These are phyloP conservation scores for Nicotiana tomentosiformis DNA, from an alignment of 257 asterid species.

Conservation along the genomic window DNA sequence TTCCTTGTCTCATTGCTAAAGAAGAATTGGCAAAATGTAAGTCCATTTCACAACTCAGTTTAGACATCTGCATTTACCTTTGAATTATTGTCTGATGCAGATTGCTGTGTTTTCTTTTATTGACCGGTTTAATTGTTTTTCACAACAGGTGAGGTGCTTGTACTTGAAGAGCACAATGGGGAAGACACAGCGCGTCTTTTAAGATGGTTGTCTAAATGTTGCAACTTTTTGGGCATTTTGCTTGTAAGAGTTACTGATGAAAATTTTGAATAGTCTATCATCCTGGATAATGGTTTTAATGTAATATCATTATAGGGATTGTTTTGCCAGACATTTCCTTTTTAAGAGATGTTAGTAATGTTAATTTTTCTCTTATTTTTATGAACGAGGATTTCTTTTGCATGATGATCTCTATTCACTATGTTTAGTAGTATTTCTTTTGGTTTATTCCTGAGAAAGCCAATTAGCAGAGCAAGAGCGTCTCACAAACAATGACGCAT, in stretches of 20 bases:
- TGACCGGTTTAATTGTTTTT: background rate
- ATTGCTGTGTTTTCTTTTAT: background rate
- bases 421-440: background rate
- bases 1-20: conserved; percentile 13
- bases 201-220: background rate
- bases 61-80: background rate
- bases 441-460: background rate
- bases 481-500: background rate
- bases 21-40: conserved; percentile 21
- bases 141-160: conserved; percentile 21
- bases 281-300: background rate
- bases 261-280: background rate
- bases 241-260: background rate
- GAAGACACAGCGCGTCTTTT: conserved; percentile 17
- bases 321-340: background rate
- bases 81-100: background rate
- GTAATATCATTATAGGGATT: background rate
- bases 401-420: background rate
- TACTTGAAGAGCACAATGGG: conserved; percentile 28
- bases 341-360: background rate
- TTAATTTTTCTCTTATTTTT: background rate
- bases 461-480: background rate
- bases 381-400: background rate
- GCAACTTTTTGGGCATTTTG: background rate
- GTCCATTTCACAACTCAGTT: background rate